Conservation (phyloP, 176 grass and related monocot species). For the Avena sativa region DNA sequence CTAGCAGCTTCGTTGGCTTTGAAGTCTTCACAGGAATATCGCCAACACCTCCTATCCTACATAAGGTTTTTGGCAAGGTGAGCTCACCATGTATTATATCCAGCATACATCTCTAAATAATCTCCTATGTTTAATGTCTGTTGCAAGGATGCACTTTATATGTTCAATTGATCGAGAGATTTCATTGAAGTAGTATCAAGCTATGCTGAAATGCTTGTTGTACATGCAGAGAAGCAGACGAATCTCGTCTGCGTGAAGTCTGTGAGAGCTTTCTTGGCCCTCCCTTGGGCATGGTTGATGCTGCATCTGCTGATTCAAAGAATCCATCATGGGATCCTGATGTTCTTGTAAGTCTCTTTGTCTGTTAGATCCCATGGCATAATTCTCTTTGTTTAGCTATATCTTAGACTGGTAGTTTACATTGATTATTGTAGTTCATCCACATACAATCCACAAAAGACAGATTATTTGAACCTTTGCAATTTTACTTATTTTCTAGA, state of each 20-base stretch:
- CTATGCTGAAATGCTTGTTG: neutral
- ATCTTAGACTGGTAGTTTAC: neutral
- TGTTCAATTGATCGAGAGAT: slow-evolving; percentile 10
- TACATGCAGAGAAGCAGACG: slow-evolving; percentile 81
- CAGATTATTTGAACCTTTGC: neutral
- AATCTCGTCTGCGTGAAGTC: slow-evolving; percentile 79
- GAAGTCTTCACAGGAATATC: slow-evolving; percentile 89
- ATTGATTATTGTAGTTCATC: neutral
- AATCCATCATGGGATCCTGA: slow-evolving; percentile 74
- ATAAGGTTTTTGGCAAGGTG: slow-evolving; percentile 91
- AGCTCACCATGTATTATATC: slow-evolving; percentile 15
- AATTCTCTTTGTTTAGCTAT: neutral
- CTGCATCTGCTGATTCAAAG: slow-evolving; percentile 45
- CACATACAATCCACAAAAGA: neutral
- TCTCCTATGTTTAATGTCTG: neutral
- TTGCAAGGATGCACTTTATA: slow-evolving; percentile 14
- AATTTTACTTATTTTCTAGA: neutral
- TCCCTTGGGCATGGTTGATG: slow-evolving; percentile 60
- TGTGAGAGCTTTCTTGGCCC: slow-evolving; percentile 95
- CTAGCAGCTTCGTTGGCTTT: slow-evolving; percentile 80
- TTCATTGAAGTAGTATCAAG: neutral
- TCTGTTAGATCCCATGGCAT: neutral
- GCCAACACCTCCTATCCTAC: slow-evolving; percentile 88
- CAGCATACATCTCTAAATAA: neutral
- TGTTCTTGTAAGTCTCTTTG: slow-evolving; percentile 77